Evolutionary conservation across 1,139 yeast species (phyloP), one percentile per base, ranked within the genome.

Genomic region (Protomyces macrosporus): DNA sequence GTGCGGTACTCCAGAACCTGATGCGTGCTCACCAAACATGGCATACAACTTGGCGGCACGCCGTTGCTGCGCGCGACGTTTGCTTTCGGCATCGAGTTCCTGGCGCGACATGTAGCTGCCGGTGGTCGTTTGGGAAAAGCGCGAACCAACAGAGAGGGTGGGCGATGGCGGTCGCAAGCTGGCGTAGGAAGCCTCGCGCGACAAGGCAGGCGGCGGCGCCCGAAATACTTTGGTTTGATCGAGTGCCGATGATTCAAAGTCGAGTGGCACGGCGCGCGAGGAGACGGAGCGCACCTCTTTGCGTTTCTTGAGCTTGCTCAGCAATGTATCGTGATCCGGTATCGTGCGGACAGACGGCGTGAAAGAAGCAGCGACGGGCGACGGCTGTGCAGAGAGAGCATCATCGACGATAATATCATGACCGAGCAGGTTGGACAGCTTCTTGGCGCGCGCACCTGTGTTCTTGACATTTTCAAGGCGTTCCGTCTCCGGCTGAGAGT

Each of bases 21-120:
- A 6, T 23, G 62, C 45, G 14, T 58, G 54, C n/a, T 58, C 62
- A 5, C 62, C 62, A 58, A 58, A 58, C 62, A 58, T 58, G 36
- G 62, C 62, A 35, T 58, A 58, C 35, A 58, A 34, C 39, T 58
- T 58, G 5, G 62, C 62, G 12, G 62, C 62, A 34, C 62, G 53
- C 6, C 62, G 62, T 5, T 40, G 45, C 36, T 58, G 62, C 32
- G 56, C 34, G 14, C 62, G 30, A 30, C 62, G 45, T 23, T 51
- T 56, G 16, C 37, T 39, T 10, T 40, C 62, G 36, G 53, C 62
- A 34, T 58, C 62, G 30, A 33, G 32, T 30, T 58, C 62, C 10
- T 55, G 56, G 14, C 55, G 51, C 48, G 48, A 42, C 6, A 42
- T 23, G 32, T 14, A 42, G 48, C 48, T 42, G 48, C 48, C 48